A percentile compares a stretch with the other conserved stretches of the same genome.
These are phyloP conservation scores for Nannochloropsis oceanica DNA, from an alignment of 108 stramenopile species.

Conservation along the genomic window DNA sequence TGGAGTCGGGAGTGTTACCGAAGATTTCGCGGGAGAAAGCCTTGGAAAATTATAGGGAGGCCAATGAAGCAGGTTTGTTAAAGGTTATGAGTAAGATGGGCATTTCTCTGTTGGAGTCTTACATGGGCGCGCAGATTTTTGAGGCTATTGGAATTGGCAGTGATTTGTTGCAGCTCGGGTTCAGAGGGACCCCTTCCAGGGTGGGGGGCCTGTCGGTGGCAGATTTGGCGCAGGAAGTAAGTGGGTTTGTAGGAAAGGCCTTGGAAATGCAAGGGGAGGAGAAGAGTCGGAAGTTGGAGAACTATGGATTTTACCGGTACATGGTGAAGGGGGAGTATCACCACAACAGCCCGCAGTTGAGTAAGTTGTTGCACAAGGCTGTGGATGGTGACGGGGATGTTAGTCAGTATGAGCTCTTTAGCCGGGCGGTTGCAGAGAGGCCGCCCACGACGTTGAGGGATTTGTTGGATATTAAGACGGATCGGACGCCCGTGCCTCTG, in stretches of 20 bases:
- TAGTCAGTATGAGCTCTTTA: slow-evolving; percentile 26
- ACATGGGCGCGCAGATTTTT: slow-evolving; percentile 36
- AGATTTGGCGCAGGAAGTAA: slow-evolving; percentile 19
- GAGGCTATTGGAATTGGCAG: slow-evolving; percentile 28
- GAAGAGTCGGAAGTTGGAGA: slow-evolving; percentile 23
- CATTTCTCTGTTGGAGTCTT: slow-evolving; percentile 24
- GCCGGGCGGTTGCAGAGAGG: slow-evolving; percentile 6
- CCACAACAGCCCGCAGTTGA: slow-evolving; percentile 28
- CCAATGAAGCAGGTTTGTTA: slow-evolving; percentile 25
- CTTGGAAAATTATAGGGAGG: slow-evolving; percentile 20
- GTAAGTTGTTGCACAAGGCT: slow-evolving; percentile 21
- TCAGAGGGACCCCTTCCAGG: slow-evolving; percentile 25
- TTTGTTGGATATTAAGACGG: slow-evolving; percentile 5
- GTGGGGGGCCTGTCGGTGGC: slow-evolving; percentile 19
- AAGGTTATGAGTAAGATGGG: slow-evolving; percentile 39
- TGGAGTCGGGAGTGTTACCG: slow-evolving; percentile 5
- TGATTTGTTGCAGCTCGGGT: slow-evolving; percentile 12
- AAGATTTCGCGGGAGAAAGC: slow-evolving; percentile 13
- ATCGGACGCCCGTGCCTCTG: slow-evolving; percentile 7
- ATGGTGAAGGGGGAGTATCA: slow-evolving; percentile 26
- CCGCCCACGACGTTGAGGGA: slow-evolving; percentile 29
- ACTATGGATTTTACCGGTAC: slow-evolving; percentile 34
- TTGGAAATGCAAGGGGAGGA: slow-evolving; percentile 1
- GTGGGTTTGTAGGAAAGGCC: slow-evolving; percentile 7
- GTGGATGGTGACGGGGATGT: slow-evolving; percentile 6